Evolutionary conservation across 2,329 filamentous ascomycete species (phyloP).

Genomic region (Ophiobolus disseminans): DNA sequence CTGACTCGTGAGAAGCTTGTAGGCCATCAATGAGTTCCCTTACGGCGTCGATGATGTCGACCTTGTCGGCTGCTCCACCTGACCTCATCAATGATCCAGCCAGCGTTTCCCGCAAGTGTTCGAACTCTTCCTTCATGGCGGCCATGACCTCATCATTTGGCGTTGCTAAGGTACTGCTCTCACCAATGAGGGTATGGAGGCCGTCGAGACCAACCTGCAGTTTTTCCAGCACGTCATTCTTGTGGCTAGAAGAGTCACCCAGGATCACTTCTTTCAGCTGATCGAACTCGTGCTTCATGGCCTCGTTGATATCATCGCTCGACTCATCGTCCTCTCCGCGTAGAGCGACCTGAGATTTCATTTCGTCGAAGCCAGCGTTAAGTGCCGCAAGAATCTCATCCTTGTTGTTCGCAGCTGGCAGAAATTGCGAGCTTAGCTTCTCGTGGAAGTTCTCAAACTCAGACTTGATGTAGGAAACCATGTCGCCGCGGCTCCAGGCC

Average conservation of each 20-base stretch:
- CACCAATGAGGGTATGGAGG: conserved; percentile 54
- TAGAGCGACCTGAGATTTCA: conserved; percentile 50
- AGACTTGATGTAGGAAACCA: conserved; percentile 59
- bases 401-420: conserved; percentile 39
- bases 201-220: conserved; percentile 61
- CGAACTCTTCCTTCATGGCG: conserved; percentile 66
- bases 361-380: conserved; percentile 49
- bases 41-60: conserved; percentile 75
- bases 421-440: conserved; percentile 60
- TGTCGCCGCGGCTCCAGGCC: conserved; percentile 51
- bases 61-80: conserved; percentile 58
- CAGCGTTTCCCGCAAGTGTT: conserved; percentile 65
- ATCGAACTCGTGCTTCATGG: conserved; percentile 82
- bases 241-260: conserved; percentile 61
- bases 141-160: conserved; percentile 56
- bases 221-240: conserved; percentile 68
- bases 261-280: conserved; percentile 80
- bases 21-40: conserved; percentile 56
- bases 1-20: conserved; percentile 50
- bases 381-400: conserved; percentile 51
- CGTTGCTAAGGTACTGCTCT: conserved; percentile 30
- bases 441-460: conserved; percentile 69
- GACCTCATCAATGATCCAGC: conserved; percentile 59
- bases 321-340: conserved; percentile 47
- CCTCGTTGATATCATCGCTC: conserved; percentile 64